A percentile compares a stretch with the other conserved stretches of the same genome.
phyloP scores from a whole-genome alignment of 306 rosid species.

The Benincasa hispida region DNA sequence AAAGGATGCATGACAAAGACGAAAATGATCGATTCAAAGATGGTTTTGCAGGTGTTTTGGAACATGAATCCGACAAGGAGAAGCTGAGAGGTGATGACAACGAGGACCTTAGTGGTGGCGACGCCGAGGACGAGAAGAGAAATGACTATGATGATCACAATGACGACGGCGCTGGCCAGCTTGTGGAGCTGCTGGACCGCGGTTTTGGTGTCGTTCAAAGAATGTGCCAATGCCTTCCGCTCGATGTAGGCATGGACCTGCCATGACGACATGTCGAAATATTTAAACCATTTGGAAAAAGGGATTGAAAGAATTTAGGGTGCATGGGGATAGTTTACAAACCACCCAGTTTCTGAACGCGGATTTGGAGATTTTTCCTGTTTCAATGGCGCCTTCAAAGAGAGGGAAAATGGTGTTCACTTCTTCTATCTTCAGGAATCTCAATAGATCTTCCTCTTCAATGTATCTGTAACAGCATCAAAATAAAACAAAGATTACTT shows the following conservation, averaged over 20 bases:
- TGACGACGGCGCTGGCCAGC: slow-evolving; percentile 34
- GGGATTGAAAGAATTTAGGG: background rate
- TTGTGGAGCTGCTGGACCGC: slow-evolving; percentile 45
- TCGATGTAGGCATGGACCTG: slow-evolving; percentile 37
- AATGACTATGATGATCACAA: slow-evolving; percentile 24
- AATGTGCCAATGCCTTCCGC: slow-evolving; percentile 33
- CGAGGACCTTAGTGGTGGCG: slow-evolving; percentile 39
- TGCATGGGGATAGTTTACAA: background rate
- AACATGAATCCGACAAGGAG: slow-evolving; percentile 43
- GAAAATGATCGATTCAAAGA: slow-evolving; percentile 39
- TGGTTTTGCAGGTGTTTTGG: slow-evolving; percentile 43
- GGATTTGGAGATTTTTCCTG: slow-evolving; percentile 27
- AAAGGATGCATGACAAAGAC: slow-evolving; percentile 51
- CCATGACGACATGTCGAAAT: background rate
- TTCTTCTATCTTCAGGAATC: slow-evolving; percentile 26
- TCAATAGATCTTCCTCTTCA: slow-evolving; percentile 34
- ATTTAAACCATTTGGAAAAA: background rate
- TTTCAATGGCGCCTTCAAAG: slow-evolving; percentile 30
- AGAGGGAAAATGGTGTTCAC: slow-evolving; percentile 33
- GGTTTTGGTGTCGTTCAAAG: slow-evolving; percentile 39
- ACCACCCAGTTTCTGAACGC: slow-evolving; percentile 47
- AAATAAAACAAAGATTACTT: background rate
- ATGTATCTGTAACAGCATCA: slow-evolving; percentile 16
- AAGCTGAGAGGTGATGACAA: slow-evolving; percentile 37
- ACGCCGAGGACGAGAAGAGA: slow-evolving; percentile 33